These are phyloP conservation scores for Asterophora lycoperdoides DNA, from an alignment of 768 basidiomycete species.

Conservation along the genomic window DNA sequence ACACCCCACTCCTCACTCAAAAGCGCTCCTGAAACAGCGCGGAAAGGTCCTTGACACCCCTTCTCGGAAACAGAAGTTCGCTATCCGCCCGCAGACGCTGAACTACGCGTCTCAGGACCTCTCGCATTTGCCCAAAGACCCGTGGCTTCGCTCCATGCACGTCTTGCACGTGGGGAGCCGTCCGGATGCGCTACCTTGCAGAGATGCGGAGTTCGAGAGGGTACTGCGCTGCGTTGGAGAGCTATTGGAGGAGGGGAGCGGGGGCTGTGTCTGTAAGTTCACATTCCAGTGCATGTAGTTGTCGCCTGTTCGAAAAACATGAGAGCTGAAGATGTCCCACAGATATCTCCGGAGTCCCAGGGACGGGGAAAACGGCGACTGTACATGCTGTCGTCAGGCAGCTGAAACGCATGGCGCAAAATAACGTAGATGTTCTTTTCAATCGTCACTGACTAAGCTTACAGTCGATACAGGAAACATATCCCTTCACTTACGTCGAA, in stretches of 20 bases:
- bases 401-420: conserved; percentile 82
- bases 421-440: conserved; percentile 49
- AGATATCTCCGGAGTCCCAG: conserved; percentile 99
- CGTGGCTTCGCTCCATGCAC: conserved; percentile 86
- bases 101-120: conserved; percentile 34
- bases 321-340: background rate
- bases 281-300: background rate
- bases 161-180: conserved; percentile 90
- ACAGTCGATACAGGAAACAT: conserved; percentile 62
- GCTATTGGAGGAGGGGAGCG: conserved; percentile 86
- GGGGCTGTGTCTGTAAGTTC: conserved; percentile 89
- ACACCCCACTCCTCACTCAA: conserved; percentile 74
- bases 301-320: background rate
- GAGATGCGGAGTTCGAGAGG: conserved; percentile 78
- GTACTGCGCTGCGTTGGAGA: conserved; percentile 78
- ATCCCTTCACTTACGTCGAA: conserved; percentile 94
- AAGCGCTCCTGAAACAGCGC: conserved; percentile 56
- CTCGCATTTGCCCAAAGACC: conserved; percentile 61
- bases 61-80: conserved; percentile 24
- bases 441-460: background rate
- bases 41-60: conserved; percentile 16
- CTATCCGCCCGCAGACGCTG: conserved; percentile 22
- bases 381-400: conserved; percentile 91
- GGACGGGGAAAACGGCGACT: conserved; percentile 97
- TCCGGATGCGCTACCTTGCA: conserved; percentile 84